These are phyloP conservation scores for Thuja plicata DNA, from an alignment of 83 land plant species.

Conservation along the genomic window DNA sequence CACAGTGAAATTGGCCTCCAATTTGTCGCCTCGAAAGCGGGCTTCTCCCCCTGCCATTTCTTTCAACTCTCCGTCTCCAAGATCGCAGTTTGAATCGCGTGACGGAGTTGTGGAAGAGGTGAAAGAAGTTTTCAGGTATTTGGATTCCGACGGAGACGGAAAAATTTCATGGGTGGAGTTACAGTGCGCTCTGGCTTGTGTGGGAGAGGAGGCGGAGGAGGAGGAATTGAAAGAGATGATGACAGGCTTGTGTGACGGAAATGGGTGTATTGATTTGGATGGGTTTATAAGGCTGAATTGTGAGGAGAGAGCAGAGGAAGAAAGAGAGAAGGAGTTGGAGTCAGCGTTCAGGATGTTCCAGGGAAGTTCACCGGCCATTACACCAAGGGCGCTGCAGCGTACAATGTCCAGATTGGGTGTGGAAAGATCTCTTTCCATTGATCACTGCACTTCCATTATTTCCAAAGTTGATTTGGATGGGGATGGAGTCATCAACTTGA, in stretches of 20 bases:
- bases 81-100: neutral
- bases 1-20: too few species aligned
- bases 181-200: neutral
- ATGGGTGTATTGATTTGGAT: constrained; percentile 1
- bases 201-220: constrained; percentile 1
- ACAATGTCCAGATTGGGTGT: neutral
- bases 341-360: neutral
- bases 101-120: neutral
- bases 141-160: constrained; percentile 20
- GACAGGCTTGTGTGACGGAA: neutral
- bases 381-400: neutral
- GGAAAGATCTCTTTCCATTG: neutral
- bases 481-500: constrained; percentile 44
- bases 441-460: constrained; percentile 51
- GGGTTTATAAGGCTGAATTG: constrained; percentile 16
- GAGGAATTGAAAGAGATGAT: neutral
- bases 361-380: neutral
- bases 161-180: constrained; percentile 8
- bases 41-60: too few species aligned
- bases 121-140: constrained; percentile 9
- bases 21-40: too few species aligned
- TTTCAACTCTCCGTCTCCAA: too few species aligned
- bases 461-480: constrained; percentile 41
- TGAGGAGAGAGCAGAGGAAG: neutral
- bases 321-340: neutral